Conservation (phyloP, 768 basidiomycete genomes). For the Lentinula lateritia region DNA sequence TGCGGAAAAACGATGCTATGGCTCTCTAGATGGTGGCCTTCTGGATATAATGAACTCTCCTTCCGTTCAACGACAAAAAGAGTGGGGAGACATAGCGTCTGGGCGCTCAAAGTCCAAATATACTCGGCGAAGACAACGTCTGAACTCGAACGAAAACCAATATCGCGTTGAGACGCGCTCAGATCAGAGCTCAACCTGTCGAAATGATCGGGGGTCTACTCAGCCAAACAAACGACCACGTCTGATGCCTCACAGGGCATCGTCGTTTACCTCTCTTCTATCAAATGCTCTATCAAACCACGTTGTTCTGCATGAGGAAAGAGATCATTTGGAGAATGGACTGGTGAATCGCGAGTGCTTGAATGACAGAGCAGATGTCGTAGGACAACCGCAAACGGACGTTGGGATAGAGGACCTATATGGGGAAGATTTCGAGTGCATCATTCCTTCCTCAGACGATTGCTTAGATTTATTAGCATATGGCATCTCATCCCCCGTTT, state of each 20-base stretch:
- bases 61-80: conserved; percentile 9
- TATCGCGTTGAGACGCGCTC: neutral
- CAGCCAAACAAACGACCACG: conserved; percentile 7
- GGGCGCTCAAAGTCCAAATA: conserved; percentile 29
- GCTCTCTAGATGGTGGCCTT: conserved; percentile 10
- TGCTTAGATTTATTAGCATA: conserved; percentile 5
- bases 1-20: conserved; percentile 47
- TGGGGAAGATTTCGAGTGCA: neutral
- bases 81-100: conserved; percentile 41
- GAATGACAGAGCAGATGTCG: neutral
- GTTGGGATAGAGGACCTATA: neutral
- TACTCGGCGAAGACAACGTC: neutral
- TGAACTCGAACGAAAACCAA: conserved; percentile 15
- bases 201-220: neutral
- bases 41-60: conserved; percentile 1
- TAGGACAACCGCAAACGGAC: neutral
- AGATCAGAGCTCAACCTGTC: neutral
- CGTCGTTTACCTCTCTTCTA: conserved; percentile 31
- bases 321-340: neutral
- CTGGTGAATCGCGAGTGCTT: neutral
- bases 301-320: conserved; percentile 23
- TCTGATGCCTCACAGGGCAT: conserved; percentile 12
- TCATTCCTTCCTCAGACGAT: conserved; percentile 5
- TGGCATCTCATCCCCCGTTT: neutral
- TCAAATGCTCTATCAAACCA: conserved; percentile 33